Percentiles rank a stretch among this genome's conserved stretches.
Conservation (phyloP, 371 early-diverging fungal genomes). For the Haplosporangium sp. region DNA sequence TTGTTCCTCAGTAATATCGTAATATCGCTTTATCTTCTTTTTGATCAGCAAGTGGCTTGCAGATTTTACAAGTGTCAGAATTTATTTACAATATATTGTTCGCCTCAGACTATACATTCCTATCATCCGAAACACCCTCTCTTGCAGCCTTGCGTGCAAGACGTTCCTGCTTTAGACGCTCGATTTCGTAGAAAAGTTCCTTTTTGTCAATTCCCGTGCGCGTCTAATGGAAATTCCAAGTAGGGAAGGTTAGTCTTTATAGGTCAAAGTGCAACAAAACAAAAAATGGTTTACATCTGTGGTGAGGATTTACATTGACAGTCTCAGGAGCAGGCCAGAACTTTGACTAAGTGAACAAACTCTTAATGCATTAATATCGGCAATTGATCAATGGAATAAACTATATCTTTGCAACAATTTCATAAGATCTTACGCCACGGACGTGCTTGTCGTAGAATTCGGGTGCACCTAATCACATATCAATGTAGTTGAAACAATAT, state of each 20-base stretch:
- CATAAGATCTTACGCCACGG: slow-evolving; percentile 31
- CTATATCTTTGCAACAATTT: neutral
- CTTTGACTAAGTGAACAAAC: slow-evolving; percentile 23
- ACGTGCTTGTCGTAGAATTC: slow-evolving; percentile 57
- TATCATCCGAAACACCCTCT: slow-evolving; percentile 38
- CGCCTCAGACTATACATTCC: slow-evolving; percentile 25
- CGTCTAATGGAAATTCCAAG: slow-evolving; percentile 22
- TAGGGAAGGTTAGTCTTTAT: neutral
- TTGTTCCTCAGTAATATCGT: neutral
- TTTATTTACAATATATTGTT: slow-evolving; percentile 1
- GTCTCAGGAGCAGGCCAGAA: slow-evolving; percentile 51
- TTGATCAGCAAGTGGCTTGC: neutral
- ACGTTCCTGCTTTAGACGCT: slow-evolving; percentile 53
- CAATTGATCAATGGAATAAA: neutral
- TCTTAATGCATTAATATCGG: neutral
- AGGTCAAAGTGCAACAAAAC: too few relatives aligned
- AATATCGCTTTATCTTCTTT: neutral
- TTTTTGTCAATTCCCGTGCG: slow-evolving; percentile 51
- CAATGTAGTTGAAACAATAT: neutral
- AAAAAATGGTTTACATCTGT: neutral
- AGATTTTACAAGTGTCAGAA: neutral
- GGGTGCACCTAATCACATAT: slow-evolving; percentile 36
- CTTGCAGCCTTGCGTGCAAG: slow-evolving; percentile 51
- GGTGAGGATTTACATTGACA: slow-evolving; percentile 39
- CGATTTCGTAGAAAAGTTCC: slow-evolving; percentile 50